Base-by-base conservation (phyloP, 2,329 filamentous ascomycete genomes). In the Boeremia lycopersici region DNA sequence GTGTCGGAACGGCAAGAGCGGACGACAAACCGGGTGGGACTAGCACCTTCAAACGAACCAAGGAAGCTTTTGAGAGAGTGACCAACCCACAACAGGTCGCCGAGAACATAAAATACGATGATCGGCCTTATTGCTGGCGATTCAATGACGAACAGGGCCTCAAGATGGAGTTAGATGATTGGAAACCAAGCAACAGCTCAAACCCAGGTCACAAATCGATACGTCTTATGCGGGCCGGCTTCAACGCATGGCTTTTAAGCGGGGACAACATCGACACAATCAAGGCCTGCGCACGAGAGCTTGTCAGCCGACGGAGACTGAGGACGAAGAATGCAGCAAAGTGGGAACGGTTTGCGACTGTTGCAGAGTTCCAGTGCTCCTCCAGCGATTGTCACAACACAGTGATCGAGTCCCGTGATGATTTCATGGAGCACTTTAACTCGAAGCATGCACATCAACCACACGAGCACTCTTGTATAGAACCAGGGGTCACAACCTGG, bases 31-130 rank as follows among this genome's bases (percentile, higher is more conserved):
- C 15, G 8, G 9, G n/a, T 9, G 9, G 35, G 13, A 38, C 6
- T 5, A 19, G 13, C 9, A 9, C 9, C 19, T 7, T 38, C 15
- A 23, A 23, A 6, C n/a, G n/a, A 3, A 7, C 19, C 35, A 28
- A 28, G 29, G 15, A 13, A 29, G 5, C 6, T 6, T 6, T 30
- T 6, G 25, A 17, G 6, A 17, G 4, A 8, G 25, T 25, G 10
- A 41, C 39, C 2, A 8, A 41, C 15, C 25, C 39, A 11, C 11
- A 30, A n/a, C 5, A 2, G 7, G 39, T 41, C 4, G 39, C 39
- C 2, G 10, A 41, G 2, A 1, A 1, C 2, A 4, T 41, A 7
- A 11, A 11, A 3, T 2, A 8, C 1, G 6, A 5, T 1, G 4
- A 41, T 29, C 26, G 13, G 26, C 7, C 1, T 3, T 1, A 29